Percentiles rank a stretch among this genome's conserved stretches.
Conservation (phyloP, 2,329 filamentous ascomycete genomes). For the Fusarium longipes region DNA sequence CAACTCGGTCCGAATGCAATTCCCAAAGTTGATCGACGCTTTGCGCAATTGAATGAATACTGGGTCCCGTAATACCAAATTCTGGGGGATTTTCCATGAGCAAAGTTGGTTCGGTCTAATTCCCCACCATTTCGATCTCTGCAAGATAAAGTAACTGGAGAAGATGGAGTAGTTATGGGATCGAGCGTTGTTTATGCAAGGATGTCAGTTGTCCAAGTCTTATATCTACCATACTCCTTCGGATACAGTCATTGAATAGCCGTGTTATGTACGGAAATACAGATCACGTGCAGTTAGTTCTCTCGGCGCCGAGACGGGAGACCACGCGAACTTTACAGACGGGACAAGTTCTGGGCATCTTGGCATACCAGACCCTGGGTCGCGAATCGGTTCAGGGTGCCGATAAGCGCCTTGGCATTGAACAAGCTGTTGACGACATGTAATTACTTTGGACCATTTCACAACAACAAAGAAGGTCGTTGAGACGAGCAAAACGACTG, state of each 20-base stretch:
- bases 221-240: too few relatives aligned
- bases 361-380: constrained; percentile 40
- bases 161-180: constrained; percentile 25
- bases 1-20: constrained; percentile 13
- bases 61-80: constrained; percentile 18
- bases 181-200: constrained; percentile 17
- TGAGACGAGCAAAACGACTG: not conserved
- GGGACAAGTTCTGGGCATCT: constrained; percentile 39
- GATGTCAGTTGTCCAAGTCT: not conserved
- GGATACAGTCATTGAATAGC: not conserved
- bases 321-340: constrained; percentile 27
- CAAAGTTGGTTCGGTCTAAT: constrained; percentile 25
- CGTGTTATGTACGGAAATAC: not conserved
- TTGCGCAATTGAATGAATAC: constrained; percentile 20
- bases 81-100: constrained; percentile 23
- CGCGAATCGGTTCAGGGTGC: constrained; percentile 44
- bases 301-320: constrained; percentile 23
- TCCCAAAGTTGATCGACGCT: constrained; percentile 1
- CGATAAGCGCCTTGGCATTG: constrained; percentile 45
- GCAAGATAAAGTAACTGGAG: constrained; percentile 27
- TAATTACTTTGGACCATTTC: not conserved
- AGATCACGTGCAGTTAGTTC: constrained; percentile 24
- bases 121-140: constrained; percentile 22
- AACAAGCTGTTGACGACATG: constrained; percentile 29
- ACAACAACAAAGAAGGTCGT: not conserved